These are phyloP conservation scores for Rheum nobile DNA, from an alignment of 148 eudicot genomes.

Conservation along the genomic window DNA sequence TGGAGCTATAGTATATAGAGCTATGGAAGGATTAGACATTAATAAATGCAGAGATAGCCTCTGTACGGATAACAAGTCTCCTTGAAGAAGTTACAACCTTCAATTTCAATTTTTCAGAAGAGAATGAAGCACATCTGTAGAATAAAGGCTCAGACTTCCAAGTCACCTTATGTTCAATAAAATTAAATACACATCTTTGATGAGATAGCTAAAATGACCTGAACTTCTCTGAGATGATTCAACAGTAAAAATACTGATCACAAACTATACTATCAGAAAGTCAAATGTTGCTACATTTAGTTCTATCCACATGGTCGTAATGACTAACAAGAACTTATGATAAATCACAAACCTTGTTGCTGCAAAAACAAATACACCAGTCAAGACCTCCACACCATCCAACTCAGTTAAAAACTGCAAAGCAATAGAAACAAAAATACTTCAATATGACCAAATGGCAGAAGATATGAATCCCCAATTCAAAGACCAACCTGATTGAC, in stretches of 20 bases:
- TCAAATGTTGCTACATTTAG: not conserved
- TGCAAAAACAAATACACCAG: conserved; percentile 97
- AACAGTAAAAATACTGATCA: not conserved
- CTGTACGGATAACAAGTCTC: not conserved
- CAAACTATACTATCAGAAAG: not conserved
- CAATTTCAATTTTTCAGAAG: not conserved
- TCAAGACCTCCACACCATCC: conserved; percentile 93
- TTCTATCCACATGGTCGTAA: not conserved
- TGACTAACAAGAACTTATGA: not conserved
- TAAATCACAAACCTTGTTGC: conserved; percentile 61
- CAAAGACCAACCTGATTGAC: conserved; percentile 64
- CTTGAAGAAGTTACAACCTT: not conserved
- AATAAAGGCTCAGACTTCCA: not conserved
- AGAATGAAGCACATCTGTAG: not conserved
- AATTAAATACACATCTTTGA: not conserved
- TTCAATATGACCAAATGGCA: not conserved
- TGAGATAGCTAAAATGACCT: not conserved
- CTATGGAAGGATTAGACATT: not conserved
- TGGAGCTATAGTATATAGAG: not conserved
- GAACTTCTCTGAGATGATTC: not conserved
- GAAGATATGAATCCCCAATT: not conserved
- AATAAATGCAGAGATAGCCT: not conserved
- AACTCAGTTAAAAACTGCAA: conserved; percentile 88
- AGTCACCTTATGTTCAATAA: not conserved
- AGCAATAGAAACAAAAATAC: conserved; percentile 1